phyloP scores from a whole-genome alignment of 2,329 filamentous ascomycete genomes.

The Talaromyces sp. region DNA sequence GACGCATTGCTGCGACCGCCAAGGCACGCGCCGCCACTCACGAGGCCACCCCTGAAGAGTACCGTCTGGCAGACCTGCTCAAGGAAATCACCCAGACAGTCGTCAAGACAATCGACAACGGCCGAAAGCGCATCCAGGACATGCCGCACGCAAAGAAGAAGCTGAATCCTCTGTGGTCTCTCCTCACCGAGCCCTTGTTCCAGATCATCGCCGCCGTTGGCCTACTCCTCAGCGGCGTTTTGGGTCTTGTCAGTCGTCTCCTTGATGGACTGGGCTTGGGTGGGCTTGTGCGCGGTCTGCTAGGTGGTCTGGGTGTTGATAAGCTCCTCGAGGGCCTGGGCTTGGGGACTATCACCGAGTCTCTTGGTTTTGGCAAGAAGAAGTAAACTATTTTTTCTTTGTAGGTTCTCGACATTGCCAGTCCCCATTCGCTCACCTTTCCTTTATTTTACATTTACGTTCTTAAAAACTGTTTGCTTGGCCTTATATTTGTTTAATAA shows the following conservation, averaged over 20 bases:
- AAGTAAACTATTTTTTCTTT: conserved; percentile 32
- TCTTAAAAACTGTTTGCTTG: background rate
- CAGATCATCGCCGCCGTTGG: conserved; percentile 91
- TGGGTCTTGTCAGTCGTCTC: conserved; percentile 76
- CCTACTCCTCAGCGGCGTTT: conserved; percentile 72
- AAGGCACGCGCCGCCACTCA: conserved; percentile 72
- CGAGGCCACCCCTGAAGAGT: conserved; percentile 77
- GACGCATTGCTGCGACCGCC: conserved; percentile 75
- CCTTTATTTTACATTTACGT: background rate
- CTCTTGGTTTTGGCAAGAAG: conserved; percentile 43
- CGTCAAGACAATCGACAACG: conserved; percentile 75
- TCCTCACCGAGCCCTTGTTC: conserved; percentile 70
- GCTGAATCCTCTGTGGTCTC: conserved; percentile 81
- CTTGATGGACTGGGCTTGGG: conserved; percentile 78
- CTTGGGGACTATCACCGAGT: conserved; percentile 43
- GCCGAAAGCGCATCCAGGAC: conserved; percentile 80
- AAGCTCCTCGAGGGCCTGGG: conserved; percentile 46
- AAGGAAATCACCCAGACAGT: conserved; percentile 81
- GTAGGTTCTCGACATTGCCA: conserved; percentile 1
- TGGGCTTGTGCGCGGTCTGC: conserved; percentile 69
- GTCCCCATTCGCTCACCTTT: background rate
- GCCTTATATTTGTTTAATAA: background rate
- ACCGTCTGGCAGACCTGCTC: conserved; percentile 74
- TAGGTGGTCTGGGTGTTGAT: conserved; percentile 49
- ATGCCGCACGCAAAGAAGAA: conserved; percentile 96